Conservation (phyloP, 2,329 filamentous ascomycete genomes). For the Sporothrix euskadiensis region DNA sequence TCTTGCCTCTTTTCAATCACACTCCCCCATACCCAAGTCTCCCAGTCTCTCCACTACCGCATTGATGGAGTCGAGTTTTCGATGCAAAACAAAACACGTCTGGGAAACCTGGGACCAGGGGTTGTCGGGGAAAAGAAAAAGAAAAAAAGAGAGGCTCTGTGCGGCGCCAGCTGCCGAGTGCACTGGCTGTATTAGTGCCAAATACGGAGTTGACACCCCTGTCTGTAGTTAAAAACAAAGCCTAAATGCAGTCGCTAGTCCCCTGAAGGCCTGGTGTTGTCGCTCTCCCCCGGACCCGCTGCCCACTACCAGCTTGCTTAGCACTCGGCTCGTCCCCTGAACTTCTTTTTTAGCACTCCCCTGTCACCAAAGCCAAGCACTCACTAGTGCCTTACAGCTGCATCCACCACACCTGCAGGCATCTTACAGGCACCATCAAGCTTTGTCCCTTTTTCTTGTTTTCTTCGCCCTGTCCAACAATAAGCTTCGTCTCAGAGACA, state of each 20-base stretch:
- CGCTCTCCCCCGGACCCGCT: background rate
- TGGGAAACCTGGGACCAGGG: constrained; percentile 25
- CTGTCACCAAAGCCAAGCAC: background rate
- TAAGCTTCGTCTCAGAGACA: background rate
- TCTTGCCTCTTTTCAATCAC: background rate
- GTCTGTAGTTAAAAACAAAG: background rate
- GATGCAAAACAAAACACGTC: constrained; percentile 31
- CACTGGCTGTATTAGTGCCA: constrained; percentile 1
- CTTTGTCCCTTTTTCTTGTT: background rate
- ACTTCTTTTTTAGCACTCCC: background rate
- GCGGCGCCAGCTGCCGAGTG: constrained; percentile 20
- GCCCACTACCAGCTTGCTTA: background rate
- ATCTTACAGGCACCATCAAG: background rate
- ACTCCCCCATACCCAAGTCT: background rate
- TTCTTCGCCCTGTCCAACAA: background rate
- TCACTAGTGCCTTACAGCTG: background rate
- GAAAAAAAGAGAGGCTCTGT: constrained; percentile 25
- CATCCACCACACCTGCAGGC: background rate
- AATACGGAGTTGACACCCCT: background rate
- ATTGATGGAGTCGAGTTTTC: constrained; percentile 28
- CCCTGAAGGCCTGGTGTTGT: background rate
- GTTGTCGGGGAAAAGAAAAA: background rate
- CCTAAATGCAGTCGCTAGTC: background rate
- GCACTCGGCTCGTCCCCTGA: background rate
- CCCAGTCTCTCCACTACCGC: constrained; percentile 17